Evolutionary conservation across 208 protist genomes (phyloP), one percentile per base, ranked within the genome.

Genomic region (Herpetomonas tarakana): DNA sequence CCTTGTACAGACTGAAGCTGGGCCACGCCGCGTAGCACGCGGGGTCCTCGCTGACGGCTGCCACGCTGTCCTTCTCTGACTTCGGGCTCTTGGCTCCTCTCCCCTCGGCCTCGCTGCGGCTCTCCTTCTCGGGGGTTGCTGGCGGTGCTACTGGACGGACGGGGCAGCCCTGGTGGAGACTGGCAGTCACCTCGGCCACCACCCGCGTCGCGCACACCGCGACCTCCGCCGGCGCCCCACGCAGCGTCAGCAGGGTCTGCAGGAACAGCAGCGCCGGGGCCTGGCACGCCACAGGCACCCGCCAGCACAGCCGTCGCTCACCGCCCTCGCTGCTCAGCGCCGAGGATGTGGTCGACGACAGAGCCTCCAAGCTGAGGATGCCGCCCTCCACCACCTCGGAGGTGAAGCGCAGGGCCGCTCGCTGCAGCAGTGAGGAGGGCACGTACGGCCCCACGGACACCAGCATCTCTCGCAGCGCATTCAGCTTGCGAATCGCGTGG

Each of bases 361-460:
- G 18, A 11, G 38, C 18, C 18, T 26, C 46, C 11, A 52, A 28
- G 35, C 61, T 38, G 28, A 90, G 68, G 25, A 91, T 56, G 21
- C 80, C 83, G 4, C 58, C 50, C 16, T 77, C 56, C 19, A 91
- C 52, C 22, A 91, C 74, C 56, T 91, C 83, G 60, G 76, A 52
- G 3, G 66, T 54, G 53, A 81, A 81, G 18, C 83, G 79, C 39
- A 83, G 58, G 25, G 69, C 68, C 7, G 67, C 39, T n/a, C 70
- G 77, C 59, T 80, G 76, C 52, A 91, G 76, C 55, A 68, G 67
- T 1, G 58, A 38, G 16, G 66, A 3, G 22, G 60, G 52, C 46
- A 91, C 39, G 62, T 76, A 78, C 18, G 44, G 68, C 2, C 80
- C 83, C 19, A 65, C 28, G 2, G 80, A 73, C 51, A 69, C 41